Conservation (phyloP, 805 yeast species). For the Saccharomycopsis fibuligera region DNA sequence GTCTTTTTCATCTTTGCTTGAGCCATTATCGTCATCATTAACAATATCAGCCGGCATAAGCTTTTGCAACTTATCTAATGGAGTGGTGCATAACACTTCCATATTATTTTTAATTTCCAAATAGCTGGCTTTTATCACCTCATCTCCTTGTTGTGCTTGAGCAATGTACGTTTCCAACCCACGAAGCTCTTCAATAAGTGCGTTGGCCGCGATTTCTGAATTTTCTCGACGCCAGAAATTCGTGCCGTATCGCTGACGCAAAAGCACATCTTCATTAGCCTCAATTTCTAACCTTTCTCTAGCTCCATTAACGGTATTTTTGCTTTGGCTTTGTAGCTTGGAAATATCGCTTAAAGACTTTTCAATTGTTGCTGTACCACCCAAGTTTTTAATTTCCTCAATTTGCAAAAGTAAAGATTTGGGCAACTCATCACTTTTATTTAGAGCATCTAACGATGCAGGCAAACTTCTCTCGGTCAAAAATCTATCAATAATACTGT, state of each 20-base stretch:
- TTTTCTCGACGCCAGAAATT: conserved; percentile 46
- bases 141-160: conserved; percentile 61
- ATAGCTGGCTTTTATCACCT: conserved; percentile 41
- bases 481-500: conserved; percentile 37
- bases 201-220: conserved; percentile 40
- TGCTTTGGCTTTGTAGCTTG: conserved; percentile 35
- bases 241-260: conserved; percentile 47
- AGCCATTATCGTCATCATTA: conserved; percentile 30
- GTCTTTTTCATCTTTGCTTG: conserved; percentile 26
- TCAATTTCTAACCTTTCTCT: conserved; percentile 44
- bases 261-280: conserved; percentile 44
- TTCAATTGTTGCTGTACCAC: conserved; percentile 44
- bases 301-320: conserved; percentile 39
- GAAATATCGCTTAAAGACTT: conserved; percentile 41
- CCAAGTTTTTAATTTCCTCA: conserved; percentile 43
- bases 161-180: conserved; percentile 41
- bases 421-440: conserved; percentile 52
- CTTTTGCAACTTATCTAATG: conserved; percentile 24
- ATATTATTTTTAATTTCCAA: conserved; percentile 42
- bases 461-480: conserved; percentile 50
- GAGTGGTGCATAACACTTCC: conserved; percentile 35
- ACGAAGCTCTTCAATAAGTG: conserved; percentile 33
- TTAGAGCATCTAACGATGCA: conserved; percentile 54
- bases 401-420: conserved; percentile 48
- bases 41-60: conserved; percentile 29